Evolutionary conservation across 148 eudicot species (phyloP), one percentile per base, ranked within the genome.

Genomic region (Camellia lanceoleosa): DNA sequence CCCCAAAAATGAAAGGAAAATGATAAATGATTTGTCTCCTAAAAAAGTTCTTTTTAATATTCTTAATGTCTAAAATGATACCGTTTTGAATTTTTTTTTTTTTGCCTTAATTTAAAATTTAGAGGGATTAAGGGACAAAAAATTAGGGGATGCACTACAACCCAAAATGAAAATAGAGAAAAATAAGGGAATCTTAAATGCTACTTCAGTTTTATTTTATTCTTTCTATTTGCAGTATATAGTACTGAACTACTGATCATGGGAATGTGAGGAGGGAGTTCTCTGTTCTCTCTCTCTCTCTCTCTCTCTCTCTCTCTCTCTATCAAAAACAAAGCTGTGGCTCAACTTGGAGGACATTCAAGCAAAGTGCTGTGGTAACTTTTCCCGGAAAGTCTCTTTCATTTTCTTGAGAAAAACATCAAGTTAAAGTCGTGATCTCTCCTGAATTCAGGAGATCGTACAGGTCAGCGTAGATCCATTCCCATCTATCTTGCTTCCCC

Each of bases 131-230:
- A n/a, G n/a, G n/a, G n/a, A n/a, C n/a, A n/a, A n/a, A n/a, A n/a
- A n/a, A n/a, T n/a, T n/a, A n/a, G n/a, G n/a, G n/a, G n/a, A n/a
- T n/a, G n/a, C n/a, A n/a, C n/a, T n/a, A n/a, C n/a, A n/a, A n/a
- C n/a, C n/a, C n/a, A 30, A 30, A 30, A 30, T 30, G 38, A 30
- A 30, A 30, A 30, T 30, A 30, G 38, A 30, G 1, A 30, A 30
- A 30, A 66, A 12, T 74, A 67, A 72, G 19, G 41, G 80, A 82
- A 74, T 75, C 78, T 71, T 67, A 66, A 78, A 71, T 71, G 66
- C 75, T 75, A 47, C 62, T 70, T 7, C 51, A 15, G 13, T 5
- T 77, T 5, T 82, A 42, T 71, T 55, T n/a, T 71, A 42, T 64
- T 82, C 71, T 42, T 20, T 67, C 42, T 41, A 1, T 18, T 30